Conservation (phyloP, 108 stramenopile species). For the Poteriospumella lacustris region DNA sequence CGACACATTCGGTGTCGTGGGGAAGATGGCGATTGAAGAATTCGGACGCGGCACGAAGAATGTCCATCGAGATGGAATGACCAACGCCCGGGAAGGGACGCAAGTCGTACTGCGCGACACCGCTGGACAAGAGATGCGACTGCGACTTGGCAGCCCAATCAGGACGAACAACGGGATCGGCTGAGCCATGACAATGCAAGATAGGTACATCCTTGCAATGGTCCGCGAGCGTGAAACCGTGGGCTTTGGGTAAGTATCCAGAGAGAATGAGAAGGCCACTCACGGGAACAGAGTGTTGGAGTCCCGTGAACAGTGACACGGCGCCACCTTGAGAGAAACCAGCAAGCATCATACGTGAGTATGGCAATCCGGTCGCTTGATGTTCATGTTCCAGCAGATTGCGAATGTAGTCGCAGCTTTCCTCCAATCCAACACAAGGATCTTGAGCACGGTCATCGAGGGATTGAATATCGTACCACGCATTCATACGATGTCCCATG, state of each 20-base stretch:
- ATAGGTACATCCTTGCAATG: conserved; percentile 63
- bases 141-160: conserved; percentile 68
- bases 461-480: conserved; percentile 84
- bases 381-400: conserved; percentile 64
- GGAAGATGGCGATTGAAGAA: no score
- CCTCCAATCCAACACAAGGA: conserved; percentile 71
- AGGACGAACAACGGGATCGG: conserved; percentile 71
- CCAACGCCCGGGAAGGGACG: not conserved
- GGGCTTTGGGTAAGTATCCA: conserved; percentile 73
- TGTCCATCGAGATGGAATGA: not conserved
- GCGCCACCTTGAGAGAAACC: conserved; percentile 91
- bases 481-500: conserved; percentile 76
- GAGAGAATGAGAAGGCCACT: conserved; percentile 75
- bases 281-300: conserved; percentile 41
- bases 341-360: conserved; percentile 76
- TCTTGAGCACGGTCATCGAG: conserved; percentile 79
- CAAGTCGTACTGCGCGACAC: not conserved
- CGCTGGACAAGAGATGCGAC: conserved; percentile 41
- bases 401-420: conserved; percentile 49
- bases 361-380: conserved; percentile 61
- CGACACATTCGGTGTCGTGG: no score
- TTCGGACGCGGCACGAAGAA: no score
- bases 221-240: conserved; percentile 58
- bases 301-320: conserved; percentile 69
- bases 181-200: conserved; percentile 78